Evolutionary conservation across 768 basidiomycete species (phyloP).

Genomic region (Russula lepida): DNA sequence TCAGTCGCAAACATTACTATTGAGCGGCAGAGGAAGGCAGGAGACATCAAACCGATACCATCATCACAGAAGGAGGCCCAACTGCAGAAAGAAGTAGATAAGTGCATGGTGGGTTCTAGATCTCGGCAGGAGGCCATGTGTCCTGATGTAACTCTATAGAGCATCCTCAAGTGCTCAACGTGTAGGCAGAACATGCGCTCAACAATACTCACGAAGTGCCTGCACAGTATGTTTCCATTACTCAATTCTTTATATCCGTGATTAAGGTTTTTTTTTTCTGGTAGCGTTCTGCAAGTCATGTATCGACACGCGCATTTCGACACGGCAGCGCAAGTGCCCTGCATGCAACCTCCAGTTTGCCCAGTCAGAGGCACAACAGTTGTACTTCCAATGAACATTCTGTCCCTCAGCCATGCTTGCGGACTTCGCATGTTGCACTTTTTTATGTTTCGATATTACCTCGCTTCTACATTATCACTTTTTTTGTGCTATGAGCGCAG

Average conservation of each 20-base stretch:
- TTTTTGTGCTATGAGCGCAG: constrained; percentile 9
- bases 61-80: constrained; percentile 29
- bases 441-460: constrained; percentile 2
- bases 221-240: constrained; percentile 63
- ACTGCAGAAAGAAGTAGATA: constrained; percentile 42
- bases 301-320: constrained; percentile 79
- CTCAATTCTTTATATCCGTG: not conserved
- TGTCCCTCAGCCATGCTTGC: not conserved
- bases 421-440: not conserved
- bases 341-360: constrained; percentile 78
- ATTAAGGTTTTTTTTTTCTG: not conserved
- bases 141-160: constrained; percentile 34
- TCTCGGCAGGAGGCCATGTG: not conserved
- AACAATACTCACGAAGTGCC: constrained; percentile 79
- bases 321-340: constrained; percentile 91
- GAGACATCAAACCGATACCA: constrained; percentile 26
- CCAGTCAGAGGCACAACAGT: constrained; percentile 67
- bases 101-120: constrained; percentile 47
- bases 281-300: constrained; percentile 80
- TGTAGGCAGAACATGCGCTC: constrained; percentile 73
- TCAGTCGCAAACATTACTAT: constrained; percentile 1
- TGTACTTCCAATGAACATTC: constrained; percentile 45
- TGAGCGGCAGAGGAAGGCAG: constrained; percentile 38
- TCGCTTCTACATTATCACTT: constrained; percentile 12
- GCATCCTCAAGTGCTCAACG: constrained; percentile 80